Base-by-base conservation (phyloP, 129 eudicot genomes). In the Flaveria brownii region DNA sequence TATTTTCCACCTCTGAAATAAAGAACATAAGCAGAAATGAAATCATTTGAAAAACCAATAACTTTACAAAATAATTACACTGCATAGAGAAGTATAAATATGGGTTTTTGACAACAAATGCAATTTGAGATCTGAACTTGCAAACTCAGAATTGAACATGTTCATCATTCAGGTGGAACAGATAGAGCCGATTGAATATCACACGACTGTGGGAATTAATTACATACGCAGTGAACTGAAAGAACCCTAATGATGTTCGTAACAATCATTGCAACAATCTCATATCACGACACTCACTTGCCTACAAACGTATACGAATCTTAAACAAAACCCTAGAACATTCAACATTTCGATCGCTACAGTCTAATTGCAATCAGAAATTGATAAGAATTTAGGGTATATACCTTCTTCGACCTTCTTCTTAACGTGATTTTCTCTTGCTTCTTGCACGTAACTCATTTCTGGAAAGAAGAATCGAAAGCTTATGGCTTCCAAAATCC, bases 391-490 rank as follows among this genome's bases (percentile, higher is more conserved):
- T 30, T 30, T 68, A 77, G 80, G 81, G 79, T 16, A 45, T 73
- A 30, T 80, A 90, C 97, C 97, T 92, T 92, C 98, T 84, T 92
- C 96, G 57, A 92, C 98, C 71, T 92, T 92, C 96, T 92, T 92
- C 88, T 92, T 92, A 69, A 92, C 96, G 62, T 92, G 98, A 72
- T 92, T 92, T 78, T 92, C 96, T 77, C 97, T 86, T 39, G 97
- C 97, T 89, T 92, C 89, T 80, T 92, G 81, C 4, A 92, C 81
- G 62, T 70, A 89, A 13, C 96, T 90, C 97, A 92, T 92, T 61
- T 41, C 23, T 77, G 6, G 11, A 22, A 75, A 5, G 36, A 47
- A 30, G 30, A n/a, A 74, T 23, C 70, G 3, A 1, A 30, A 52
- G 68, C 64, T 57, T 13, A 5, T 33, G 15, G 47, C 16, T 75